Evolutionary conservation across 2,329 filamentous ascomycete genomes (phyloP), one percentile per base, ranked within the genome.

Genomic region (Leptodontidium sp.): DNA sequence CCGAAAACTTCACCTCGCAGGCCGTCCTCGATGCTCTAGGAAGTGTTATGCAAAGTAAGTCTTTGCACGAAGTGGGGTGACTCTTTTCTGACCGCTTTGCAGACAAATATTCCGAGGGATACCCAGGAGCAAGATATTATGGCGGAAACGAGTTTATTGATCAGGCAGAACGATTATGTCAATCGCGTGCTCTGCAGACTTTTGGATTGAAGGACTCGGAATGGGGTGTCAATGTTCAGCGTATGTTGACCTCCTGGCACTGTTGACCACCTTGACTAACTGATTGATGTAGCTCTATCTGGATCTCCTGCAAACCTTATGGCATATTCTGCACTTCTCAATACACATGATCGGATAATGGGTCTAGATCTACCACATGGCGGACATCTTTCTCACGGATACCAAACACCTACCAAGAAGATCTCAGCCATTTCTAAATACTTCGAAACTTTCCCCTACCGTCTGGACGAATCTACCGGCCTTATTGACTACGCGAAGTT

Each of bases 391-490:
- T 97, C 93, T 58, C 96, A 99, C 82, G 96, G 96, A 71, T 99
- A 99, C 83, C 96, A 99, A 83, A 98, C 93, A 24, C 93, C 96
- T 2, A 91, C 91, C 64, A 93, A 91, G 82, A 95, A 94, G 87
- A 98, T 99, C 80, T 98, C 95, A n/a, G 94, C 94, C 77, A 90
- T 99, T 74, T 98, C 95, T 68, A 98, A 97, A 80, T 99, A 99
- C 84, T 99, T 99, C 80, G 96, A 99, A 84, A 99, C 96, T 45
- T 85, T 99, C 72, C 96, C 96, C 5, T 99, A 99, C 85, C 91
- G 93, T 69, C 87, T 98, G 65, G 89, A 98, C 83, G 92, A 97
- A 78, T 86, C 90, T 71, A 98, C 95, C 6, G 96, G 96, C 69
- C 86, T 95, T 75, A 99, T 99, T 78, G 94, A 99, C 84, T 99